Conservation (phyloP, 345 rosid species). For the Dipteronia dyeriana region DNA sequence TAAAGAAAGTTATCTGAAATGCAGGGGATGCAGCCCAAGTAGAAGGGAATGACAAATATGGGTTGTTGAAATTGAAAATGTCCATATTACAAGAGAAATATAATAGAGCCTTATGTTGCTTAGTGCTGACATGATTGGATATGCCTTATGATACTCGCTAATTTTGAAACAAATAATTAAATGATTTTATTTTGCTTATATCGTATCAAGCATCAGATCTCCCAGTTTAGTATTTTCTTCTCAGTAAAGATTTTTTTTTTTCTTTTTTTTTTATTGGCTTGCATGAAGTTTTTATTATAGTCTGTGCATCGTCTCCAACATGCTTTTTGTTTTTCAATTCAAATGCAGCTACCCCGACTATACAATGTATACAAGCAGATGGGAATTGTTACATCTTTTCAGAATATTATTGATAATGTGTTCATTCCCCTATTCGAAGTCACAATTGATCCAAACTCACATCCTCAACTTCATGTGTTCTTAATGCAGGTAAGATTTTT, state of each 20-base stretch:
- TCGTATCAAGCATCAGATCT: neutral
- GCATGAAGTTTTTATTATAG: neutral
- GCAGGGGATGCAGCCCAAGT: neutral
- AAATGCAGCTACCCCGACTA: conserved; percentile 50
- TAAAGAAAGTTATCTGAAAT: neutral
- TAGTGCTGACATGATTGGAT: neutral
- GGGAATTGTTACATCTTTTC: conserved; percentile 57
- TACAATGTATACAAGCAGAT: conserved; percentile 54
- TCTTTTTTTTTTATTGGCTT: neutral
- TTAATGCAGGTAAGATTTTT: conserved; percentile 36
- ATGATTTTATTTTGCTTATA: neutral
- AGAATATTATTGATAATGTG: conserved; percentile 54
- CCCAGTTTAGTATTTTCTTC: neutral
- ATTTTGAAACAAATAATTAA: conserved; percentile 2
- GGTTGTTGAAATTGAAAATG: neutral
- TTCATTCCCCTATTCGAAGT: conserved; percentile 56
- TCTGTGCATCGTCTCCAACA: neutral
- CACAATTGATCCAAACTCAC: conserved; percentile 52
- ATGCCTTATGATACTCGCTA: neutral
- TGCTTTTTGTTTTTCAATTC: neutral
- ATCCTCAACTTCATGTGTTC: conserved; percentile 57
- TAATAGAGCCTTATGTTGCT: neutral
- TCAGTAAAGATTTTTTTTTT: neutral
- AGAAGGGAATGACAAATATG: neutral
- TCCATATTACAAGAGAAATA: neutral